These are phyloP conservation scores for Bryum argenteum DNA, from an alignment of 225 moss, liverwort and hornwort species.

Conservation along the genomic window DNA sequence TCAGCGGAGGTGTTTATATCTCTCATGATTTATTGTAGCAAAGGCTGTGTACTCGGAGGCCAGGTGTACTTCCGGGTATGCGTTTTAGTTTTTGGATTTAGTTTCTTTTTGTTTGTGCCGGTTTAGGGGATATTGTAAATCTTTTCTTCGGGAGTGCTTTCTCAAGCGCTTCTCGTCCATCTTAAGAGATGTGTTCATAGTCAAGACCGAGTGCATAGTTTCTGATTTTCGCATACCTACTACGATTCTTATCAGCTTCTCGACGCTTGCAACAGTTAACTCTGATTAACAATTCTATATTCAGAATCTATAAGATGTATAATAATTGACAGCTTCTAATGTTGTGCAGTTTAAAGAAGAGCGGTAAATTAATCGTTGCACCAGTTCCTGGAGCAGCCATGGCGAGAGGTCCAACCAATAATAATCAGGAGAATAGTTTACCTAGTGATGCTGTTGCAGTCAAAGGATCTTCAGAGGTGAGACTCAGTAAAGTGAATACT, in stretches of 20 bases:
- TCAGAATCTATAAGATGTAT: neutral
- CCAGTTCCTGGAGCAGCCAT: conserved; percentile 37
- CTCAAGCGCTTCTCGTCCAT: neutral
- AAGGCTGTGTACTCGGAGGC: neutral
- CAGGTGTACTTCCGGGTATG: conserved; percentile 12
- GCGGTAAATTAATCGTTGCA: conserved; percentile 31
- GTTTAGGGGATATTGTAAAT: neutral
- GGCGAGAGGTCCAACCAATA: conserved; percentile 29
- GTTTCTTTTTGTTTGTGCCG: conserved; percentile 4
- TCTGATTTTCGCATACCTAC: neutral
- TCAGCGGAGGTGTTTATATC: conserved; percentile 10
- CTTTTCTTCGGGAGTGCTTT: neutral
- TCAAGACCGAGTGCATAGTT: neutral
- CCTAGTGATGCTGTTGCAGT: conserved; percentile 28
- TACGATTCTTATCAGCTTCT: neutral
- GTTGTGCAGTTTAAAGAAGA: conserved; percentile 52
- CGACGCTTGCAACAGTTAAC: neutral
- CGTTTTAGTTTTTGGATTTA: neutral
- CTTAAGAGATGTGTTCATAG: neutral
- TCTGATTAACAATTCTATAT: neutral
- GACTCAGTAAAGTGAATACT: neutral
- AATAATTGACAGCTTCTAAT: conserved; percentile 6
- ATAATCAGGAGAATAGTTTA: conserved; percentile 30
- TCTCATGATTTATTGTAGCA: conserved; percentile 6
- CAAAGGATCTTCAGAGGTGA: conserved; percentile 48